Base-by-base conservation (phyloP, 768 basidiomycete genomes). In the Tulasnella sp. region DNA sequence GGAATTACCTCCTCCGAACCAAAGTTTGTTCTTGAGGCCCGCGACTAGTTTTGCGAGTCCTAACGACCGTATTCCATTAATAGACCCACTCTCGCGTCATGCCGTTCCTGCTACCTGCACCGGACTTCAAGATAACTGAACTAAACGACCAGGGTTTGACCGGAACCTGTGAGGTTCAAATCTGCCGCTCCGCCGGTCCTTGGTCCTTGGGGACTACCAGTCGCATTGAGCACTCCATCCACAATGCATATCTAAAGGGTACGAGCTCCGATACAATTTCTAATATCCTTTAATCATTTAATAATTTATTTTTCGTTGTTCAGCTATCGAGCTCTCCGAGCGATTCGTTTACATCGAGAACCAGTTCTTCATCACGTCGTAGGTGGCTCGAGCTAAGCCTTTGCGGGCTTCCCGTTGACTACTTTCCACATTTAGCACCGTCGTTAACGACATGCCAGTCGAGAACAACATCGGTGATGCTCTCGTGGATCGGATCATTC, bases 331-430 rank as follows among this genome's bases (percentile, higher is more conserved):
- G 83, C 87, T 94, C 83, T 97, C 96, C 36, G 96, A 98, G 82
- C 96, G 98, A 83, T 99, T 99, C 84, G 94, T 99, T 44, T 99
- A 99, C 86, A 98, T 99, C 81, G 97, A 98, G 84, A 96, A 96
- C 82, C 94, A 96, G 84, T 96, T 95, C 83, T 95, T 96, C 85
- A 94, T 96, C 81, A 92, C 93, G 1, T 94, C 93, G 94, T 95
- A 85, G 84, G 93, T 81, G 31, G 10, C 36, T 74, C 38, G 9
- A 31, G 5, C 12, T 19, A 27, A 12, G 34, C 21, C 42, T n/a
- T 16, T 62, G 56, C n/a, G 24, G 38, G n/a, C 31, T 38, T 76
- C 31, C n/a, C 56, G 36, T 8, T 46, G 18, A 62, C 5, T 18
- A 79, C 44, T 34, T 80, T 31, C 75, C 76, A 83, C 76, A 3